Evolutionary conservation across 192 early-diverging fungal species (phyloP).

Genomic region (Jimgerdemannia flammicorona): DNA sequence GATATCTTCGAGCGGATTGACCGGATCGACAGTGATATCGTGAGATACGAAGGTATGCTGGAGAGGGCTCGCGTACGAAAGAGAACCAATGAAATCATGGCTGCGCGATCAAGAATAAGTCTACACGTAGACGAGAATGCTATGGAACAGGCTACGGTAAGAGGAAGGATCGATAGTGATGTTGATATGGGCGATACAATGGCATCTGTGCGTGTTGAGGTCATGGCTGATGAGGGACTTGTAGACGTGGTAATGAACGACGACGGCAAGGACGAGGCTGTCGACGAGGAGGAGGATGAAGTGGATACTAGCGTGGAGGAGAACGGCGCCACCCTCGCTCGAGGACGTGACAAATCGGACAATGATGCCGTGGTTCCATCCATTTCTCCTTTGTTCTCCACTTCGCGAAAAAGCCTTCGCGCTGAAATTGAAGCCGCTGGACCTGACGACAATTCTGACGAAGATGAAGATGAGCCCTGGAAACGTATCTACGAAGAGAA

Average conservation of each 20-base stretch:
- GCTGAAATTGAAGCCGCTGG: constrained; percentile 6
- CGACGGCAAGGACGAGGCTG: neutral
- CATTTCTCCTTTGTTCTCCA: neutral
- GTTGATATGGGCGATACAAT: neutral
- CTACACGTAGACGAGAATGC: neutral
- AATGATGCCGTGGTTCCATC: neutral
- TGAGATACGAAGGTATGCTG: constrained; percentile 22
- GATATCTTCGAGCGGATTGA: constrained; percentile 34
- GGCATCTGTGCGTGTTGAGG: constrained; percentile 5
- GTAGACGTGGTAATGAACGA: constrained; percentile 10
- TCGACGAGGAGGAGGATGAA: neutral
- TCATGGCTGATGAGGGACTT: constrained; percentile 10
- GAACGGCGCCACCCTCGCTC: neutral
- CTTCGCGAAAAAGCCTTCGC: constrained; percentile 11
- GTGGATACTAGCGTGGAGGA: neutral
- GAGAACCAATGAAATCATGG: neutral
- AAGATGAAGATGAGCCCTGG: constrained; percentile 7
- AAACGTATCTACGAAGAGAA: neutral
- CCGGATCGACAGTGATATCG: constrained; percentile 31
- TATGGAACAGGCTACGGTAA: neutral
- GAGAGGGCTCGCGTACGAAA: neutral
- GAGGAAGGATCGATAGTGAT: neutral
- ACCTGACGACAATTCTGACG: neutral
- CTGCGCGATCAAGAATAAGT: constrained; percentile 7
- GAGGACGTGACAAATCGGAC: neutral